Conservation (phyloP, 805 yeast genomes). For the Yamadazyma ubonensis region DNA sequence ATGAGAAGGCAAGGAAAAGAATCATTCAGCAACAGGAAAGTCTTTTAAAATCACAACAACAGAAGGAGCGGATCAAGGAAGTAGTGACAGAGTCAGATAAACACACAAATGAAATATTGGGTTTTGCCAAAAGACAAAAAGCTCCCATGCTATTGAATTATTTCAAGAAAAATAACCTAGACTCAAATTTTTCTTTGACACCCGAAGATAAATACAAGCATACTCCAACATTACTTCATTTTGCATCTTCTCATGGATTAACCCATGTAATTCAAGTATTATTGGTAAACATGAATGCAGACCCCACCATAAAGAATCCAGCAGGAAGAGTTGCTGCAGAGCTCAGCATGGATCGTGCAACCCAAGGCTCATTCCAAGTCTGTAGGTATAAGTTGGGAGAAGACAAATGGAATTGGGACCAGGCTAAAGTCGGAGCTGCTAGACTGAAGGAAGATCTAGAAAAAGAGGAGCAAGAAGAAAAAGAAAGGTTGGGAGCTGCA, state of each 20-base stretch:
- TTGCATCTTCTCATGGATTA: slow-evolving; percentile 66
- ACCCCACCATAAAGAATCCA: slow-evolving; percentile 58
- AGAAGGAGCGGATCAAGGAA: slow-evolving; percentile 10
- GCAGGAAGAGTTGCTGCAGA: slow-evolving; percentile 70
- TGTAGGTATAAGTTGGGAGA: slow-evolving; percentile 72
- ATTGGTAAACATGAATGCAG: slow-evolving; percentile 62
- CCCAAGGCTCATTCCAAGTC: slow-evolving; percentile 60
- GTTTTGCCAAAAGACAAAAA: slow-evolving; percentile 65
- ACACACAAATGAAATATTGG: slow-evolving; percentile 57
- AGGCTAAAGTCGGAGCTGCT: slow-evolving; percentile 59
- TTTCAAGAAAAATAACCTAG: slow-evolving; percentile 55
- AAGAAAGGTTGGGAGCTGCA: slow-evolving; percentile 36
- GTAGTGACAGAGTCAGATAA: slow-evolving; percentile 37
- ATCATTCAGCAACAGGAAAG: slow-evolving; percentile 19
- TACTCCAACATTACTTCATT: slow-evolving; percentile 77
- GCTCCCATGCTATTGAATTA: slow-evolving; percentile 71
- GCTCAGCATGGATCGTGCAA: slow-evolving; percentile 47
- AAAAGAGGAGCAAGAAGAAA: slow-evolving; percentile 33
- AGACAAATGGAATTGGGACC: slow-evolving; percentile 63
- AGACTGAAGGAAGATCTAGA: slow-evolving; percentile 61
- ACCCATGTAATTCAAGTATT: slow-evolving; percentile 66
- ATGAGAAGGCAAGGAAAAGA: slow-evolving; percentile 27
- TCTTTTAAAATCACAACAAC: slow-evolving; percentile 15
- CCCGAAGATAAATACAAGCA: slow-evolving; percentile 54
- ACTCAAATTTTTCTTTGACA: slow-evolving; percentile 50